A percentile compares a stretch with the other conserved stretches of the same genome.
These are phyloP conservation scores for Candida frijolesensis DNA, from an alignment of 1,139 yeast species.

Conservation along the genomic window DNA sequence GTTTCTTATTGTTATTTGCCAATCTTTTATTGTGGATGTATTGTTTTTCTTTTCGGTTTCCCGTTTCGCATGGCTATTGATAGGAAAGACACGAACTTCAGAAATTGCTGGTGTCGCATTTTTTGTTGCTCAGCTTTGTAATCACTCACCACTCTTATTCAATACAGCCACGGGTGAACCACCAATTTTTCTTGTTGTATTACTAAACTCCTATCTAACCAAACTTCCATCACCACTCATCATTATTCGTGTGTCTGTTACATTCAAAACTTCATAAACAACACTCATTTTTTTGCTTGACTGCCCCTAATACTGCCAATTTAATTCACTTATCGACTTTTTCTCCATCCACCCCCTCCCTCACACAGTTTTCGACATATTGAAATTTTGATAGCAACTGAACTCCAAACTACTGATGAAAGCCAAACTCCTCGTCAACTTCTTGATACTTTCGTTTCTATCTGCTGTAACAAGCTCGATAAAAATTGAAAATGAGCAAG, in stretches of 20 bases:
- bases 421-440: constrained; percentile 1
- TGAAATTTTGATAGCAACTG: not conserved
- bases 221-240: not conserved
- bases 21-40: not conserved
- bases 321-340: not conserved
- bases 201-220: not conserved
- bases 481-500: constrained; percentile 16
- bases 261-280: not conserved
- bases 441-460: constrained; percentile 5
- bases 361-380: not conserved
- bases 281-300: not conserved
- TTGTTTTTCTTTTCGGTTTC: not conserved
- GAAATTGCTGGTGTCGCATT: not conserved
- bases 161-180: not conserved
- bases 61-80: not conserved
- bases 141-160: not conserved
- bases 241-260: not conserved
- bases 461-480: constrained; percentile 5
- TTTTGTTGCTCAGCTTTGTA: not conserved
- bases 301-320: not conserved
- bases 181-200: not conserved
- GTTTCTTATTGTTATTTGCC: not conserved
- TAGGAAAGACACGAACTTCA: not conserved
- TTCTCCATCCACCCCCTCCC: not conserved
- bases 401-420: not conserved